Evolutionary conservation across 345 rosid species (phyloP).

Genomic region (Eucalyptus melliodora): DNA sequence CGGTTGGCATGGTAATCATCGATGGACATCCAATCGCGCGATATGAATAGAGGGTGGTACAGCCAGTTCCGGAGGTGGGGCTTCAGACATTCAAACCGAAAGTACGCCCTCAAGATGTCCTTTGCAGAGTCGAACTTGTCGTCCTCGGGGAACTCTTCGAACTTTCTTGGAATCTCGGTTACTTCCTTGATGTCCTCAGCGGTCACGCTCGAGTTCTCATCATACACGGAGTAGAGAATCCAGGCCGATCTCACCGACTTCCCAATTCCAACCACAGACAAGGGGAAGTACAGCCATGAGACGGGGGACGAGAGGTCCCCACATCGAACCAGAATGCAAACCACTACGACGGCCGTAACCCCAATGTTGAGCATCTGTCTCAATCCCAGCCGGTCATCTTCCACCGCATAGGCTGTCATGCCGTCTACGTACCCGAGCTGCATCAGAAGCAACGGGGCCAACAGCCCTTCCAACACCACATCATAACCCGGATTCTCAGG

Average conservation of each 20-base stretch:
- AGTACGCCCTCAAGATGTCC: neutral
- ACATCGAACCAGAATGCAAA: neutral
- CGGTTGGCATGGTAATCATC: neutral
- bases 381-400: neutral
- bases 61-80: neutral
- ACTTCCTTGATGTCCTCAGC: neutral
- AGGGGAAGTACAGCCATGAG: neutral
- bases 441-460: conserved; percentile 4
- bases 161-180: neutral
- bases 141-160: neutral
- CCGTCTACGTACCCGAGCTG: conserved; percentile 2
- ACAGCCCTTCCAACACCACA: neutral
- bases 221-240: neutral
- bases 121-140: neutral
- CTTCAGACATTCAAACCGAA: neutral
- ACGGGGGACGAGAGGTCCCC: neutral
- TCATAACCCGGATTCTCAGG: neutral
- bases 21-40: neutral
- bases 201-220: neutral
- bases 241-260: neutral
- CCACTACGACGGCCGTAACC: neutral
- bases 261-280: neutral
- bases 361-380: neutral
- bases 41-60: neutral
- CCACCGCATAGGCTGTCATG: conserved; percentile 5